Conservation (phyloP, 257 asterid genomes). For the Solanum commersonii region DNA sequence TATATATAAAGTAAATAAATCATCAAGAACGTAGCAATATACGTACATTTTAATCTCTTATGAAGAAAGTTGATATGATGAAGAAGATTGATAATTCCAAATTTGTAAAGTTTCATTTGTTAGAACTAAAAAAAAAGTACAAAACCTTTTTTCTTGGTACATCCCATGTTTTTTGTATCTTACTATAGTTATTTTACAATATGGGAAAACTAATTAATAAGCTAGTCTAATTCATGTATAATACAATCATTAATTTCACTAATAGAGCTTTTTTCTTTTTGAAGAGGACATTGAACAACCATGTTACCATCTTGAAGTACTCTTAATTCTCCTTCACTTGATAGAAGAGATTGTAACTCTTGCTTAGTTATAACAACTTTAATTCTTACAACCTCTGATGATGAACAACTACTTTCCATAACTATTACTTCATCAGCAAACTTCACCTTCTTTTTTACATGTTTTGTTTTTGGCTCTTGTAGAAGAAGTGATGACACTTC, state of each 20-base stretch:
- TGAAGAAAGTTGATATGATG: neutral
- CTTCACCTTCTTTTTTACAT: constrained; percentile 17
- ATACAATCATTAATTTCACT: neutral
- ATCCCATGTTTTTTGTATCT: neutral
- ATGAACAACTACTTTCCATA: constrained; percentile 9
- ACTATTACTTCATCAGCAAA: constrained; percentile 23
- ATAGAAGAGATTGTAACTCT: constrained; percentile 42
- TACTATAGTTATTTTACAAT: neutral
- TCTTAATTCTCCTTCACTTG: constrained; percentile 33
- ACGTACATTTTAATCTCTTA: neutral
- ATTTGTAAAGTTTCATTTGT: neutral
- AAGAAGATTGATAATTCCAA: neutral
- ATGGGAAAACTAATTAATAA: neutral
- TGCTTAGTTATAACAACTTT: constrained; percentile 64
- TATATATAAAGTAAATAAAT: neutral
- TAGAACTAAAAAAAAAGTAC: neutral
- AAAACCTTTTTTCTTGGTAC: neutral
- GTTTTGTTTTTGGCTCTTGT: constrained; percentile 10
- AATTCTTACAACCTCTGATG: constrained; percentile 42
- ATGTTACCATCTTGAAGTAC: constrained; percentile 20
- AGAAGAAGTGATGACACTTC: constrained; percentile 32
- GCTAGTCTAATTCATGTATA: neutral
- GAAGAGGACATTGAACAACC: constrained; percentile 19
- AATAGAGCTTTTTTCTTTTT: constrained; percentile 4
- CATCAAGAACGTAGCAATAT: neutral